Base-by-base conservation (phyloP, 2,329 filamentous ascomycete genomes). In the Fusarium anthophilum region DNA sequence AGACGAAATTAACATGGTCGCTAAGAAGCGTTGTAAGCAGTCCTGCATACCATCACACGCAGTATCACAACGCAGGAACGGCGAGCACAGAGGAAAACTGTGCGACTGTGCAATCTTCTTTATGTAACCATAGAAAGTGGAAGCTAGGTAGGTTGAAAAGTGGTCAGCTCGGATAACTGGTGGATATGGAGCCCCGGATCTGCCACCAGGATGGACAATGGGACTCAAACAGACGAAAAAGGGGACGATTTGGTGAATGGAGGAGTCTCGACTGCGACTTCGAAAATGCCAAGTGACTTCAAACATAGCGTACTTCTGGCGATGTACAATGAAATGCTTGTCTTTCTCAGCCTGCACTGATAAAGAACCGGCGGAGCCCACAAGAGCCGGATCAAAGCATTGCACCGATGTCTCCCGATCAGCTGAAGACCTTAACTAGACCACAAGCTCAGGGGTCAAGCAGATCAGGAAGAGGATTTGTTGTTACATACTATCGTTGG, bases 151-250 rank as follows among this genome's bases (percentile, higher is more conserved):
- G 26, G 26, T 24, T 59, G 66, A 76, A 63, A 41, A 30, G 39
- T 54, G 68, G 72, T 74, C 66, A 74, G 67, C 69, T 70, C 54
- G 76, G 69, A 69, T 66, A 62, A 66, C 39, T 71, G 38, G 69
- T 68, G 71, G 56, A 41, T 74, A 78, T 69, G 70, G 76, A 67
- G 69, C 75, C 70, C 77, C 69, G 61, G 70, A 73, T 77, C 72
- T 74, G 69, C 72, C 60, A 62, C 63, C 24, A 66, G 59, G 51
- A 65, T 55, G 37, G 37, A 69, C 67, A 58, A 64, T 32, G 60
- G 56, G 63, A 66, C 69, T 63, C 54, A 48, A 66, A 71, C 59
- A 51, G 35, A 58, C 28, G 30, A 37, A 44, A 38, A 45, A 43
- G 28, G 48, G 55, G 53, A 44, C 38, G 44, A 45, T 39, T 32